Base-by-base conservation (phyloP, 2,329 filamentous ascomycete species). In the Penicillium sp. region DNA sequence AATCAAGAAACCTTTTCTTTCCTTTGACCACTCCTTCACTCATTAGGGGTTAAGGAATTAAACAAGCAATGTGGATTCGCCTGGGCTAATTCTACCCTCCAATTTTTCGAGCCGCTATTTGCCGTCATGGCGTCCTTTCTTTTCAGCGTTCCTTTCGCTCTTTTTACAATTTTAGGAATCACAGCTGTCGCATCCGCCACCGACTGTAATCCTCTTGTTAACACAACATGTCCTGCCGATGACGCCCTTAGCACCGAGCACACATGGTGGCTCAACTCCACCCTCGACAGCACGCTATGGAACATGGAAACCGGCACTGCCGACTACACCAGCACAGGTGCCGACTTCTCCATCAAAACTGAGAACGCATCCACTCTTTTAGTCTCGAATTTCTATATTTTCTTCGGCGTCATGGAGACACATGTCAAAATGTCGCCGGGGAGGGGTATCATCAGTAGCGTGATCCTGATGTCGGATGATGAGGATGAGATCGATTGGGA, bases 401-500 rank as follows among this genome's bases (percentile, higher is more conserved):
- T 95, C 79, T 93, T 89, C 63, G 91, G 91, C 51, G 84, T 86
- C 57, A 86, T 90, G 53, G 90, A 94, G 73, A 82, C 93, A 54
- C 80, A 84, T 62, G 83, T 95, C 79, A 90, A 90, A 77, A 89
- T 89, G 4, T 86, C 92, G 0, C 76, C 79, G 1, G 92, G 92
- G n/a, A 77, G 77, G 8, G 92, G 92, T 48, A 87, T 96, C 60
- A 84, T 96, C 65, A 91, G 87, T 67, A 83, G 89, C 58, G 87
- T 95, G 68, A 92, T 96, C 70, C 82, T 93, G 73, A 81, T 94
- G 62, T 93, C 89, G 49, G 88, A 94, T 64, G 87, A 92, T 65
- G 81, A 93, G 15, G 92, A 96, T 70, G 90, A 96, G 75, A 86
- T 96, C 40, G 92, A 96, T 69, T 93, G 90, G 73, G 73, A 76